Evolutionary conservation across 768 basidiomycete species (phyloP).

Genomic region (Leccinum longicurvipes): DNA sequence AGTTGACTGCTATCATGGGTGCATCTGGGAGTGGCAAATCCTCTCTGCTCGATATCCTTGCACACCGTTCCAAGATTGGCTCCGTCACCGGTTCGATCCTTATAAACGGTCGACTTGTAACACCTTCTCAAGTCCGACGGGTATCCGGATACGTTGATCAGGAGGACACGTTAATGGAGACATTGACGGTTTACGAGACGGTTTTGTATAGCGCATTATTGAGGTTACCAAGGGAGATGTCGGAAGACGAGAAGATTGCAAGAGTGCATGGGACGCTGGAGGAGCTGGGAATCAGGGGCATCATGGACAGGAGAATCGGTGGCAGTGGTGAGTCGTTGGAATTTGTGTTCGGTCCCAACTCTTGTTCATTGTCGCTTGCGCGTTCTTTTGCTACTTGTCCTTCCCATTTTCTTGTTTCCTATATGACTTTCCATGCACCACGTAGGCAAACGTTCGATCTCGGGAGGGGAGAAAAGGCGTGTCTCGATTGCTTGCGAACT

Average conservation of each 20-base stretch:
- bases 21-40: conserved; percentile 96
- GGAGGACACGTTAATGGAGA: conserved; percentile 96
- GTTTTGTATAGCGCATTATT: conserved; percentile 91
- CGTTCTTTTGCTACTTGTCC: background rate
- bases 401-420: background rate
- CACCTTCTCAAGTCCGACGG: conserved; percentile 71
- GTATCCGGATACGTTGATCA: conserved; percentile 97
- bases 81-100: conserved; percentile 66
- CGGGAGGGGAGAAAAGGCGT: conserved; percentile 95
- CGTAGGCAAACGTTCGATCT: conserved; percentile 84
- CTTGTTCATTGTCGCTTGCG: background rate
- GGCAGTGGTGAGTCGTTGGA: conserved; percentile 62
- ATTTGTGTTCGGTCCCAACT: background rate
- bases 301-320: conserved; percentile 88
- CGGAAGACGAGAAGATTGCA: conserved; percentile 89
- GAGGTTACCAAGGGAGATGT: conserved; percentile 92
- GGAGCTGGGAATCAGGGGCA: conserved; percentile 89
- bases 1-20: conserved; percentile 95
- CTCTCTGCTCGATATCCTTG: conserved; percentile 94
- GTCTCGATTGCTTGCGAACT: conserved; percentile 98
- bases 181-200: conserved; percentile 97
- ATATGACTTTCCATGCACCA: background rate
- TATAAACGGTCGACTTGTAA: conserved; percentile 82
- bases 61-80: conserved; percentile 85
- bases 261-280: conserved; percentile 94